These are phyloP conservation scores for Ramalina peruviana DNA, from an alignment of 495 filamentous ascomycete genomes.

Conservation along the genomic window DNA sequence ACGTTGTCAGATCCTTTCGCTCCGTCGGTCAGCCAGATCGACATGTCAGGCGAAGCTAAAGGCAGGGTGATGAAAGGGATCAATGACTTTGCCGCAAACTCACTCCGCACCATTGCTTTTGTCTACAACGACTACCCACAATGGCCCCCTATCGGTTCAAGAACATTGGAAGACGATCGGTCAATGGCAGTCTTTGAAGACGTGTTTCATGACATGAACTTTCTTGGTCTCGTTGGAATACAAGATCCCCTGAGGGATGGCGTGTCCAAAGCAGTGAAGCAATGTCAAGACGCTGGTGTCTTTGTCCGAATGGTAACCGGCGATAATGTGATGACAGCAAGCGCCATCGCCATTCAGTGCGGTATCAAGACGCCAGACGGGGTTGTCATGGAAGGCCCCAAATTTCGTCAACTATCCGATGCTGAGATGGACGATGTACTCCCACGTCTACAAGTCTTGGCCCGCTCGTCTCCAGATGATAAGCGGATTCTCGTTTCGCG, in stretches of 20 bases:
- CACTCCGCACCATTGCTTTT: slow-evolving; percentile 49
- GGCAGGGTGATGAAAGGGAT: slow-evolving; percentile 29
- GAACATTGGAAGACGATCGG: slow-evolving; percentile 34
- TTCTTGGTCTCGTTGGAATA: slow-evolving; percentile 50
- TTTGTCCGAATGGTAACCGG: slow-evolving; percentile 85
- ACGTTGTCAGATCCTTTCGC: slow-evolving; percentile 25
- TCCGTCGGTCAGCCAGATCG: slow-evolving; percentile 25
- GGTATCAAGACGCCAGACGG: slow-evolving; percentile 67
- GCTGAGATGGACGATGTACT: slow-evolving; percentile 56
- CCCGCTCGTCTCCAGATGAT: slow-evolving; percentile 77
- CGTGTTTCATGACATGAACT: slow-evolving; percentile 44
- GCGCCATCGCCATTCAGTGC: slow-evolving; percentile 70
- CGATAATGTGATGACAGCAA: slow-evolving; percentile 70
- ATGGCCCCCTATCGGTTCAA: slow-evolving; percentile 42
- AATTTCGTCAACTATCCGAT: slow-evolving; percentile 65
- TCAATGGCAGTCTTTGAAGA: slow-evolving; percentile 40
- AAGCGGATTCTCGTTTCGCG: slow-evolving; percentile 67
- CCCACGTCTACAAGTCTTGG: slow-evolving; percentile 66
- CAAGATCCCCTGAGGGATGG: slow-evolving; percentile 58
- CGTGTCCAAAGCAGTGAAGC: slow-evolving; percentile 58
- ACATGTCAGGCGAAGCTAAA: slow-evolving; percentile 22
- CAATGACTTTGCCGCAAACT: slow-evolving; percentile 40
- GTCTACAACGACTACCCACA: slow-evolving; percentile 47
- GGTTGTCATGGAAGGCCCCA: slow-evolving; percentile 69
- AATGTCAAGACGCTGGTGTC: slow-evolving; percentile 66